Evolutionary conservation across 164 flowering plant species (phyloP), one percentile per base, ranked within the genome.

Genomic region (Aristolochia contorta): DNA sequence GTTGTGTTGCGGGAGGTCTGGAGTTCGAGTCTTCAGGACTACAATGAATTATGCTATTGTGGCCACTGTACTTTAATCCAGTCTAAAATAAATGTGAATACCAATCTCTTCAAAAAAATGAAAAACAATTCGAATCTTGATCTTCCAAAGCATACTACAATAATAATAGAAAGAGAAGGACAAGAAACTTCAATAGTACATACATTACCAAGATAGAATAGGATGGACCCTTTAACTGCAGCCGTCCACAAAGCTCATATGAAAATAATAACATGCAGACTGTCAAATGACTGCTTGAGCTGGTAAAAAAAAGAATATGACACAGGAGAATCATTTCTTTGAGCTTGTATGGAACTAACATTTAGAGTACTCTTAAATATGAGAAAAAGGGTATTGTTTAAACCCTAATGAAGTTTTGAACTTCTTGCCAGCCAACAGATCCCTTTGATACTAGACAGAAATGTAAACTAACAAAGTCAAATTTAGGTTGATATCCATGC

Each of bases 231-330:
- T 57, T 66, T 68, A 69, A 55, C 66, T 62, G 54, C 69, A 77
- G 75, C 64, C 72, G 82, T 41, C 85, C 78, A 72, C 87, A 89
- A 68, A 92, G 91, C 80, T 84, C 81, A 66, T 84, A 87, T 12
- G 96, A 62, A 66, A 89, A 89, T 56, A 92, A 72, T 37, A 89
- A 75, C 15, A 92, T 16, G 77, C 80, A 87, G 15, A 89, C 98
- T 92, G 72, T 58, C 19, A 65, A 47, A 30, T 24, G 64, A 72
- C 27, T 60, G 46, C 33, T 71, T 50, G 57, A 52, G 2, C 47
- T 59, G 0, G 46, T 61, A 60, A 75, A 49, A 67, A n/a, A 22
- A 12, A 33, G 7, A 23, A 60, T 9, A 5, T 12, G 12, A 25
- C 2, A 13, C 54, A 57, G 59, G 20, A 25, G 22, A 20, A 27